Evolutionary conservation across 495 filamentous ascomycete species (phyloP), one percentile per base, ranked within the genome.

Genomic region (Aspergillus affinis): DNA sequence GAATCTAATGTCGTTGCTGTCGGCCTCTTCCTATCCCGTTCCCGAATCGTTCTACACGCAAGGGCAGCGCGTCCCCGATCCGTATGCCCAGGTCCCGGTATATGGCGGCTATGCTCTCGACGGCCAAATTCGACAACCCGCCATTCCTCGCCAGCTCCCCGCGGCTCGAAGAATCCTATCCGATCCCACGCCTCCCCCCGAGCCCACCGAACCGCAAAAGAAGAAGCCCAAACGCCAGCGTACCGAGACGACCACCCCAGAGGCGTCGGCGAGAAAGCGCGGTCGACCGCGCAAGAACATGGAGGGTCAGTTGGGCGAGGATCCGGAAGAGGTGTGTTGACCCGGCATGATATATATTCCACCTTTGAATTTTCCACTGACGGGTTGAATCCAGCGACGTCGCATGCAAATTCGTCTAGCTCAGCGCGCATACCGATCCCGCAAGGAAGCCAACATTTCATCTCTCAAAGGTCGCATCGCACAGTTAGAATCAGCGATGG

Each of bases 371-470:
- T 32, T 41, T 6, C 13, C 10, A 15, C n/a, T 54, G 12, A 32
- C 48, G 8, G 48, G 26, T 30, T 21, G 53, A 4, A 21, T 45
- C 26, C 65, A 96, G 90, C 85, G 90, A 51, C 86, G 91, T 36
- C 83, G 91, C 53, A 92, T 88, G n/a, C 91, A 96, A 73, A 93
- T 93, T 56, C 86, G 91, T 44, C 80, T 94, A 57, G 91, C 91
- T 10, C 91, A 96, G 67, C 81, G 91, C 32, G 90, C 91, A 2
- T 95, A 96, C 66, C 86, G 91, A 10, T 84, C 90, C 62, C 86
- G 91, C 17, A 93, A 94, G 68, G 90, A 96, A 68, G 89, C 82
- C 21, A 89, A 88, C 3, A 90, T 95, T 52, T 81, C 83, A n/a
- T 84, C 86, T 1, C 78, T 94, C 7, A 88, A 90, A 59, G 79